Conservation (phyloP, 345 rosid genomes). For the Aurinia saxatilis region DNA sequence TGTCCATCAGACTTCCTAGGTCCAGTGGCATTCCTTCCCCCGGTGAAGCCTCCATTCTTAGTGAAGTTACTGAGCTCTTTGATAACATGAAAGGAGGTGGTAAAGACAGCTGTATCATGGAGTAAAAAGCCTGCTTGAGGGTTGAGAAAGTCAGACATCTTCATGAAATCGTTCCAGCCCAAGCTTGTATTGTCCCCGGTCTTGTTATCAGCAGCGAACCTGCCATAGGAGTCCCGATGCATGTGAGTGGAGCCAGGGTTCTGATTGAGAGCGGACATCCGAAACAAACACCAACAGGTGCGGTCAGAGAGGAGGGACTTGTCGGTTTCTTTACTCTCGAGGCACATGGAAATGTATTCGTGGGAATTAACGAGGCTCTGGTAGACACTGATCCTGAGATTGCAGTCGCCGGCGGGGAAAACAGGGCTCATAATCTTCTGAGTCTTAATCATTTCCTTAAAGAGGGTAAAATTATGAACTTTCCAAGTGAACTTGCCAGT, state of each 20-base stretch:
- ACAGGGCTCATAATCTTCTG: constrained; percentile 99
- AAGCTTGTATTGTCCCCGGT: constrained; percentile 95
- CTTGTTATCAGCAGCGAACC: constrained; percentile 90
- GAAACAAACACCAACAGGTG: constrained; percentile 98
- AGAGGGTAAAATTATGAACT: constrained; percentile 91
- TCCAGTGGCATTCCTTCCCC: constrained; percentile 57
- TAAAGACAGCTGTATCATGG: constrained; percentile 85
- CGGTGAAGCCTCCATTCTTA: constrained; percentile 51
- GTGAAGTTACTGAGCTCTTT: constrained; percentile 76
- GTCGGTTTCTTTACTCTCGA: constrained; percentile 95
- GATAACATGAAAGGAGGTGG: constrained; percentile 88
- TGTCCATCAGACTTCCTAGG: constrained; percentile 85
- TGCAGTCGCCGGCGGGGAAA: constrained; percentile 97
- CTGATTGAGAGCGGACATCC: constrained; percentile 93
- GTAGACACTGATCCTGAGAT: constrained; percentile 81
- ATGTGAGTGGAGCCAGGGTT: constrained; percentile 82
- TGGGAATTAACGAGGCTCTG: constrained; percentile 81
- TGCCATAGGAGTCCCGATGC: constrained; percentile 91
- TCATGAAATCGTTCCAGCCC: constrained; percentile 98
- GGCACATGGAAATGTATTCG: constrained; percentile 87
- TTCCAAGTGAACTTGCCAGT: constrained; percentile 98
- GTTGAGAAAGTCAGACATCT: constrained; percentile 79
- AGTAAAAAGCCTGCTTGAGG: constrained; percentile 65
- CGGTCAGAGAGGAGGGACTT: constrained; percentile 59
- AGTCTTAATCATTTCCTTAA: constrained; percentile 92